These are phyloP conservation scores for Malus hybrid DNA, from an alignment of 331 rosid species.

Conservation along the genomic window DNA sequence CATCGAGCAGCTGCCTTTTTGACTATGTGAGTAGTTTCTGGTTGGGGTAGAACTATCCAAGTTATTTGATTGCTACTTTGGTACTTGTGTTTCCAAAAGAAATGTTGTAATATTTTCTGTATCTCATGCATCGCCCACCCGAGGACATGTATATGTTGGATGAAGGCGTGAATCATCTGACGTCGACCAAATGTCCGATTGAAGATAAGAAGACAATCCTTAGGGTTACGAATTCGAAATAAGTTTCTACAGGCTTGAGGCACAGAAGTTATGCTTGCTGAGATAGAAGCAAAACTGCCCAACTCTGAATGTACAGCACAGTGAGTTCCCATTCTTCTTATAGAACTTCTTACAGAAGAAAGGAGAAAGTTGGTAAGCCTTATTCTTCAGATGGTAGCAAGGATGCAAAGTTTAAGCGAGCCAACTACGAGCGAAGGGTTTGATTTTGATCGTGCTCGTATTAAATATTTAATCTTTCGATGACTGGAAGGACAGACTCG, in stretches of 20 bases:
- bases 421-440: background rate
- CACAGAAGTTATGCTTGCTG: background rate
- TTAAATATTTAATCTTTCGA: too few species aligned
- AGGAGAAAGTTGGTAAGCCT: background rate
- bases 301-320: background rate
- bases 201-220: background rate
- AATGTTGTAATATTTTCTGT: background rate
- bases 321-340: background rate
- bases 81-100: background rate
- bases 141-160: background rate
- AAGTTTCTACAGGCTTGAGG: background rate
- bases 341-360: background rate
- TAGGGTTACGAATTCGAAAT: background rate
- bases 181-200: background rate
- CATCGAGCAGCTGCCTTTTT: background rate
- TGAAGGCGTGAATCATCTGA: background rate
- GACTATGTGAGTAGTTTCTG: background rate
- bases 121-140: background rate
- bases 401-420: background rate
- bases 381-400: background rate
- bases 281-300: background rate
- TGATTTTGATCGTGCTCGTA: background rate
- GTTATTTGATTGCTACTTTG: background rate
- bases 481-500: background rate
- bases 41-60: background rate